Conservation (phyloP, 2,329 filamentous ascomycete species). For the Ophiocordyceps sinensis region DNA sequence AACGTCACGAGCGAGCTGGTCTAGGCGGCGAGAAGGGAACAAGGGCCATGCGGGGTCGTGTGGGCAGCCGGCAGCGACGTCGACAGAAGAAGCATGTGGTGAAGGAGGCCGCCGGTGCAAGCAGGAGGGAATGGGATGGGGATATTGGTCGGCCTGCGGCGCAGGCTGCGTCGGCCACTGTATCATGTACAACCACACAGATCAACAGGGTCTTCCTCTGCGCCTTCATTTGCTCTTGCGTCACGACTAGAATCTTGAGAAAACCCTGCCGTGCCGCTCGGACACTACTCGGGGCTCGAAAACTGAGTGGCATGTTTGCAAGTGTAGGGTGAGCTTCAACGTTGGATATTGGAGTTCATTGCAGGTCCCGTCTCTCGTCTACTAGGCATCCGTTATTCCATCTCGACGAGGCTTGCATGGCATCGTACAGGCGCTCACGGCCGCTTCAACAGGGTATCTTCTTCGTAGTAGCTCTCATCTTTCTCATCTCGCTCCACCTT, state of each 20-base stretch:
- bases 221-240: background rate
- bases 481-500: background rate
- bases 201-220: background rate
- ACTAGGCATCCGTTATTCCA: background rate
- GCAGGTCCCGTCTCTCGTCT: background rate
- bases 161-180: background rate
- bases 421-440: background rate
- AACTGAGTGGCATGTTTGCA: no score
- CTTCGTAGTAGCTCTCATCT: background rate
- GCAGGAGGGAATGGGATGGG: background rate
- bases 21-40: slow-evolving; percentile 1
- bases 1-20: slow-evolving; percentile 74
- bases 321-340: no score
- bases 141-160: background rate
- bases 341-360: background rate
- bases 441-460: background rate
- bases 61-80: no score
- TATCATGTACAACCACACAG: slow-evolving; percentile 4
- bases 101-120: background rate
- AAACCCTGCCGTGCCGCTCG: no score
- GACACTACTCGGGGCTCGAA: no score
- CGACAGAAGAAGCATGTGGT: no score
- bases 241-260: no score
- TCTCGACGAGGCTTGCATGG: background rate
- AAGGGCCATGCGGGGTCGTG: background rate